These are phyloP conservation scores for Carpinus fangiana DNA, from an alignment of 306 rosid genomes.

Conservation along the genomic window DNA sequence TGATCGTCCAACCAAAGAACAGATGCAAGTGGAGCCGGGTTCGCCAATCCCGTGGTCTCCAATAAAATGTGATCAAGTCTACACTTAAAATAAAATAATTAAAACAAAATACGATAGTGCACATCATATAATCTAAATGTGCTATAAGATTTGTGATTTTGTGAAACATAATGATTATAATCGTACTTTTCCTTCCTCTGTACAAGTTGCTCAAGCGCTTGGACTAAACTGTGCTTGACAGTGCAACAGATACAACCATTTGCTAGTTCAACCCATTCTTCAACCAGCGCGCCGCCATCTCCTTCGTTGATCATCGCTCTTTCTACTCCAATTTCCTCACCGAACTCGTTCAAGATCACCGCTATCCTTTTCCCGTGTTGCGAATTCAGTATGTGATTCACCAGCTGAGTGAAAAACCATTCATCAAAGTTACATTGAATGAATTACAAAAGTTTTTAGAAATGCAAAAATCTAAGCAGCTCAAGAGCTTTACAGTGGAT, in stretches of 20 bases:
- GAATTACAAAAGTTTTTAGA: not conserved
- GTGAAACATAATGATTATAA: not conserved
- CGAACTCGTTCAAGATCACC: conserved; percentile 91
- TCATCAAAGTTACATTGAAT: not conserved
- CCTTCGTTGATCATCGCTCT: conserved; percentile 98
- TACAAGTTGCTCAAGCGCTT: conserved; percentile 93
- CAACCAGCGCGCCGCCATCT: conserved; percentile 84
- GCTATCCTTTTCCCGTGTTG: conserved; percentile 92
- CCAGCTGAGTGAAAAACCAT: conserved; percentile 50
- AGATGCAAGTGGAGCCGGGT: conserved; percentile 96
- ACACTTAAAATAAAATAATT: conserved; percentile 13
- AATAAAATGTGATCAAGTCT: conserved; percentile 91
- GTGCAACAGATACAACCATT: conserved; percentile 92
- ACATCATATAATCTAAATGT: not conserved
- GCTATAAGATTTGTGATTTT: not conserved
- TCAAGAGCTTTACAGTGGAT: conserved; percentile 64
- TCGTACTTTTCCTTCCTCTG: conserved; percentile 79
- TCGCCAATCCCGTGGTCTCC: conserved; percentile 98
- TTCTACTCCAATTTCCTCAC: conserved; percentile 95
- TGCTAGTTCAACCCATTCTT: conserved; percentile 97
- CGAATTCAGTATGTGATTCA: conserved; percentile 74
- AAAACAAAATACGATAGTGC: not conserved
- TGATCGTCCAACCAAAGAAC: conserved; percentile 97
- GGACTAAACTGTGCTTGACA: conserved; percentile 92
- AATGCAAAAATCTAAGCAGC: not conserved